These are phyloP conservation scores for Trametes gibbosa DNA, from an alignment of 768 basidiomycete species.

Conservation along the genomic window DNA sequence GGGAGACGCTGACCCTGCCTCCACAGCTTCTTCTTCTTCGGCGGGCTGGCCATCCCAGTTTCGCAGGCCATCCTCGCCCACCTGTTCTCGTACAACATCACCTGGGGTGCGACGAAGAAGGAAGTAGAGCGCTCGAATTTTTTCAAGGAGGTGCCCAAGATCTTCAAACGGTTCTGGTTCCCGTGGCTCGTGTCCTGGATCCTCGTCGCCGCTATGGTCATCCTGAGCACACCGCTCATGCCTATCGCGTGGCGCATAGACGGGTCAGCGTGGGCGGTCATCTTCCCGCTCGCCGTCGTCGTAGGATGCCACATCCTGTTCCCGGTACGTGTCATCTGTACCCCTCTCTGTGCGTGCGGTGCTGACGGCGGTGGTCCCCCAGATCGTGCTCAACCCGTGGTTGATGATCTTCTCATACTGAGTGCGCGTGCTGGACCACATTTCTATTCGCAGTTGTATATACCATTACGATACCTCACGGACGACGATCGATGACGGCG, in stretches of 20 bases:
- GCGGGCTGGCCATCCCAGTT: conserved; percentile 71
- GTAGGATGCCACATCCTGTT: conserved; percentile 68
- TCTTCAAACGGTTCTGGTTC: conserved; percentile 77
- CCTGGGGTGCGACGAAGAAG: conserved; percentile 79
- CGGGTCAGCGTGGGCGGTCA: conserved; percentile 65
- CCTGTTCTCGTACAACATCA: conserved; percentile 73
- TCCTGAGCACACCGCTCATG: conserved; percentile 52
- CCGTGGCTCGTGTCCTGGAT: conserved; percentile 55
- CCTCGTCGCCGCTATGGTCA: conserved; percentile 52
- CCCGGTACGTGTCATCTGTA: conserved; percentile 52
- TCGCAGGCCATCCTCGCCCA: conserved; percentile 63
- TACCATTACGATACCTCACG: conserved; percentile 18
- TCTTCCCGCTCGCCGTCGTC: conserved; percentile 69
- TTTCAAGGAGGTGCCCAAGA: conserved; percentile 86
- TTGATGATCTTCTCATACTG: conserved; percentile 77
- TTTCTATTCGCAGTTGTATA: conserved; percentile 3
- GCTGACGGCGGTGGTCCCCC: conserved; percentile 4
- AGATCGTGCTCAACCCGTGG: conserved; percentile 88
- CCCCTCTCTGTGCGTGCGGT: not conserved
- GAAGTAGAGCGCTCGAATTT: conserved; percentile 88
- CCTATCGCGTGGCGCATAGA: conserved; percentile 66
- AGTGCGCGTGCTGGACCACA: conserved; percentile 11
- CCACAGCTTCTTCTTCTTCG: conserved; percentile 73
- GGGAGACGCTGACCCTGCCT: not conserved
- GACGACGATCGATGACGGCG: conserved; percentile 11